These are phyloP conservation scores for Nothopassalora personata DNA, from an alignment of 2,329 filamentous ascomycete species.

Conservation along the genomic window DNA sequence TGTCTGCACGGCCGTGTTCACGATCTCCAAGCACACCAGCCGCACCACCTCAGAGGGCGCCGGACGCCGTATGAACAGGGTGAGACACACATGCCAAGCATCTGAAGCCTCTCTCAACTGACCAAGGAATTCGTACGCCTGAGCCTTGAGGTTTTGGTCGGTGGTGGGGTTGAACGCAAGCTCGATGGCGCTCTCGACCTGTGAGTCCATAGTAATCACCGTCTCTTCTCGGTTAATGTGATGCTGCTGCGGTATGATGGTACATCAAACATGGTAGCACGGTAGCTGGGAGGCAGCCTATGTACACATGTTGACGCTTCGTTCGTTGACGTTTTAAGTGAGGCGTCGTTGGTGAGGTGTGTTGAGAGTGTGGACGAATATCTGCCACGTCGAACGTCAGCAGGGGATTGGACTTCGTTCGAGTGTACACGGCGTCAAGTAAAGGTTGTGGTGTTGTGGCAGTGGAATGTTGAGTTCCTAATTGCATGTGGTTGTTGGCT, in stretches of 20 bases:
- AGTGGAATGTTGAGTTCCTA: background rate
- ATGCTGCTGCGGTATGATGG: conserved; percentile 4
- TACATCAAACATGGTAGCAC: conserved; percentile 14
- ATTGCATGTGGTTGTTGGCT: background rate
- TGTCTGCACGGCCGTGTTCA: conserved; percentile 84
- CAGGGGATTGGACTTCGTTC: background rate
- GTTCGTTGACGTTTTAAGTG: background rate
- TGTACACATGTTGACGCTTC: conserved; percentile 4
- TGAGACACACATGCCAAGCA: conserved; percentile 84
- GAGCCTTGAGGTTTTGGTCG: conserved; percentile 67
- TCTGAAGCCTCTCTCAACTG: conserved; percentile 76
- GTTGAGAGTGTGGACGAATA: background rate
- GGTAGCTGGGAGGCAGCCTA: background rate
- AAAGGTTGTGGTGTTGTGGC: background rate
- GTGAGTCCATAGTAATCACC: conserved; percentile 27
- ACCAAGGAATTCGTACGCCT: conserved; percentile 74
- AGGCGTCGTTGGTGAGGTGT: conserved; percentile 4
- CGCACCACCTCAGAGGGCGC: conserved; percentile 77
- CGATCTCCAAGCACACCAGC: conserved; percentile 81
- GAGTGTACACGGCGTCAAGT: background rate
- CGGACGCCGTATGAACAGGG: conserved; percentile 75
- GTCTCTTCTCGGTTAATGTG: conserved; percentile 5
- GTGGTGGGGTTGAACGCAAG: conserved; percentile 82
- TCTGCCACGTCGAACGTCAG: too few relatives aligned
- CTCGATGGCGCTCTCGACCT: conserved; percentile 93